phyloP scores from a whole-genome alignment of 345 rosid genomes.

The Hibiscus mutabilis region DNA sequence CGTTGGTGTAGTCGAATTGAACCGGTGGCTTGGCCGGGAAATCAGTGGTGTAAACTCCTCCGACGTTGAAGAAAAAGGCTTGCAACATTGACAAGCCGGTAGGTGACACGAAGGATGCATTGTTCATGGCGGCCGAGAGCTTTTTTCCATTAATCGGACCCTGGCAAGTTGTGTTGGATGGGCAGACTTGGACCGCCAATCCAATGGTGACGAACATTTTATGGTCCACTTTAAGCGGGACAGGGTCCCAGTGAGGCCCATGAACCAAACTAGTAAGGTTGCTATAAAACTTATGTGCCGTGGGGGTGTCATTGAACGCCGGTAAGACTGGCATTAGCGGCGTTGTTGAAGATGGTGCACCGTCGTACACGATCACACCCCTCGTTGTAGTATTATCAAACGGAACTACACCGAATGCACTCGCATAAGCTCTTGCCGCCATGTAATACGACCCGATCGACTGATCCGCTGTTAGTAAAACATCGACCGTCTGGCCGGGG shows the following conservation, averaged over 20 bases:
- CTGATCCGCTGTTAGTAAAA: slow-evolving; percentile 54
- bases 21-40: slow-evolving; percentile 61
- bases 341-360: slow-evolving; percentile 8
- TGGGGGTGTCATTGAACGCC: slow-evolving; percentile 53
- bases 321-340: slow-evolving; percentile 66
- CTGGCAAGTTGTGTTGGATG: slow-evolving; percentile 43
- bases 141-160: slow-evolving; percentile 22
- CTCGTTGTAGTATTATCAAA: slow-evolving; percentile 58
- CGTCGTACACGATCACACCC: background rate
- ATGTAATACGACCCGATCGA: slow-evolving; percentile 58
- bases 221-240: slow-evolving; percentile 56
- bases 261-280: slow-evolving; percentile 35
- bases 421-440: slow-evolving; percentile 62
- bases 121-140: slow-evolving; percentile 73
- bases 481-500: slow-evolving; percentile 77
- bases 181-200: slow-evolving; percentile 38
- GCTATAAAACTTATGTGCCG: slow-evolving; percentile 56
- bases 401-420: slow-evolving; percentile 19
- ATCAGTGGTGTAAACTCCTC: slow-evolving; percentile 54
- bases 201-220: slow-evolving; percentile 68
- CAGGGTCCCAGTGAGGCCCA: slow-evolving; percentile 59
- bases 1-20: slow-evolving; percentile 58
- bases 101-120: slow-evolving; percentile 52
- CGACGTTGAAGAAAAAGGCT: slow-evolving; percentile 43
- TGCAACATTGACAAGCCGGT: slow-evolving; percentile 47